Evolutionary conservation across 129 eudicot genomes (phyloP).

Genomic region (Oenanthe sinensis): DNA sequence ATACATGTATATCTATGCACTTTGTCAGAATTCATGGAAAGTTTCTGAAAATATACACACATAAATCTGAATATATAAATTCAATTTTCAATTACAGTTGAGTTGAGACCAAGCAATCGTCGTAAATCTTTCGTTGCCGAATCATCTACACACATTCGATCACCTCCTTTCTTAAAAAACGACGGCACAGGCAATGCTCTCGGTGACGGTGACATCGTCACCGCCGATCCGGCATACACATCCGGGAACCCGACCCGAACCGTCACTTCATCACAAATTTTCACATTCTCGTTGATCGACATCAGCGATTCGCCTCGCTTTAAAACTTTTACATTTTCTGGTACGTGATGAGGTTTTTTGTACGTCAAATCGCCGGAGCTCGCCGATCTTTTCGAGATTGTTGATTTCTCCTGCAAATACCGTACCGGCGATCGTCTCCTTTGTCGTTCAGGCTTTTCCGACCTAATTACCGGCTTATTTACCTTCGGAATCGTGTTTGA

Average conservation of each 20-base stretch:
- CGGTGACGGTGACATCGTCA: conserved; percentile 39
- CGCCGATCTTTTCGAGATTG: conserved; percentile 13
- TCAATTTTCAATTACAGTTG: no score
- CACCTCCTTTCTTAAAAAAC: conserved; percentile 21
- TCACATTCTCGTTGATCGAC: neutral
- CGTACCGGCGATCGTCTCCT: neutral
- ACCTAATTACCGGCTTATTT: neutral
- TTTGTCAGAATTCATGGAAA: no score
- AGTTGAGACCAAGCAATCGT: conserved; percentile 29
- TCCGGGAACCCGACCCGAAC: conserved; percentile 4
- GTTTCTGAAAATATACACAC: no score
- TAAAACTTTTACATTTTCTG: conserved; percentile 32
- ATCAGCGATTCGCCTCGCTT: conserved; percentile 34
- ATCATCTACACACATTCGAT: conserved; percentile 9
- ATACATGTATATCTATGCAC: no score
- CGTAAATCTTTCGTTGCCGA: conserved; percentile 33
- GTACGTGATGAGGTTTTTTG: neutral
- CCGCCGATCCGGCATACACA: conserved; percentile 44
- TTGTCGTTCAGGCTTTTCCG: conserved; percentile 6
- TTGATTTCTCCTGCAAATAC: conserved; percentile 3
- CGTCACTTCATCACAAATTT: conserved; percentile 6
- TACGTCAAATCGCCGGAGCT: conserved; percentile 13
- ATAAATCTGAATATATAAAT: no score
- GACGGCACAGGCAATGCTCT: conserved; percentile 42
- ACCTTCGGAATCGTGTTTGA: neutral